Base-by-base conservation (phyloP, 2,329 filamentous ascomycete genomes). In the Arthrobotrys pseudoclavata region DNA sequence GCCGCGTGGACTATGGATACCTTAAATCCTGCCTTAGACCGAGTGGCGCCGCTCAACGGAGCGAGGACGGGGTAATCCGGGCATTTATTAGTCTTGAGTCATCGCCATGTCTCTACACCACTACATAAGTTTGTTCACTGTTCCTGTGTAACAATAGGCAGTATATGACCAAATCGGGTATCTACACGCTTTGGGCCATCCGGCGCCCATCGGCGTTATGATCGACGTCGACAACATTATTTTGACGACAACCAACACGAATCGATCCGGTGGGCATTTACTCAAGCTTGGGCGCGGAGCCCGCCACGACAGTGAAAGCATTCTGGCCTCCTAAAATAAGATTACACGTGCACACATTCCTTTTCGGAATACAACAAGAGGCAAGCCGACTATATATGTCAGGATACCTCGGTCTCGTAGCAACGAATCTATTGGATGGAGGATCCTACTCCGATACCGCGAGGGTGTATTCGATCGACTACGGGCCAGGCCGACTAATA, bases 41-140 rank as follows among this genome's bases (percentile, higher is more conserved):
- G 55, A 76, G 48, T 69, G 45, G 72, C 66, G 42, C 60, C 60
- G 53, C 63, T 76, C 64, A 52, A 62, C 10, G 72, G 74, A 77
- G 74, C 74, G 74, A 48, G 74, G 74, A 77, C 74, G 52, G 74
- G 74, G 67, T 61, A 71, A 68, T 68, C 50, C 74, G 40, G 74
- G 74, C 37, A 31, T 5, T 34, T 24, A 26, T 2, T n/a, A n/a
- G 10, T 9, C 42, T 60, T 60, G 13, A 7, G 55, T 60, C 20
- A 15, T 40, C 20, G n/a, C 42, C 15, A n/a, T 20, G 15, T 18
- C 7, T 45, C 6, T n/a, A 42, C 3, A 15, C 12, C 3, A 22
- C 29, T 57, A 10, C 9, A 34, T 9, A 10, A 9, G 1, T 34
- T 9, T 24, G 4, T 15, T 24, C 10, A 7, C 18, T 24, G n/a